phyloP scores from a whole-genome alignment of 164 flowering plant species.

The Warburgia ugandensis region DNA sequence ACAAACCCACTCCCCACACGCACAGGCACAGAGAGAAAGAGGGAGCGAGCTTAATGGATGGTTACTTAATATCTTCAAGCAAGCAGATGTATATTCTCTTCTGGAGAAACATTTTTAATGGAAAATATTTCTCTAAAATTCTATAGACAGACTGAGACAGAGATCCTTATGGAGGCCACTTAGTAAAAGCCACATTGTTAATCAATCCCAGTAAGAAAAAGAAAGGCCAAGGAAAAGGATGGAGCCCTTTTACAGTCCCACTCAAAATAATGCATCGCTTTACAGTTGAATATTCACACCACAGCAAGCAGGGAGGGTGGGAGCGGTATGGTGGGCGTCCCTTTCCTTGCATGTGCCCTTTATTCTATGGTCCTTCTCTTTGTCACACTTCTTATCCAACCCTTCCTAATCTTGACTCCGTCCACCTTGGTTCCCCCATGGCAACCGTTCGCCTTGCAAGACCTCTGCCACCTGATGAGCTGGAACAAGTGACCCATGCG shows the following conservation, averaged over 20 bases:
- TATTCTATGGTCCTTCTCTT: conserved; percentile 52
- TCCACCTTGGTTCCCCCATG: conserved; percentile 52
- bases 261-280: conserved; percentile 16
- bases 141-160: no score
- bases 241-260: conserved; percentile 5
- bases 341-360: conserved; percentile 20
- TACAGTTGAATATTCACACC: conserved; percentile 12
- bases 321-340: conserved; percentile 8
- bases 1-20: neutral
- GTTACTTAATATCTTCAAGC: no score
- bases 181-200: neutral
- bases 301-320: conserved; percentile 8
- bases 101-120: no score
- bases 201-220: neutral
- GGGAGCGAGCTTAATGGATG: no score
- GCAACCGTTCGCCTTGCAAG: conserved; percentile 38
- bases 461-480: conserved; percentile 57
- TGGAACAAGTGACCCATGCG: conserved; percentile 76
- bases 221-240: neutral
- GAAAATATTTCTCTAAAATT: no score
- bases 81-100: no score
- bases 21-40: neutral
- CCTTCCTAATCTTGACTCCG: conserved; percentile 47
- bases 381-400: conserved; percentile 70
- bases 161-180: neutral